phyloP scores from a whole-genome alignment of 306 rosid genomes.

The Inga oerstediana region DNA sequence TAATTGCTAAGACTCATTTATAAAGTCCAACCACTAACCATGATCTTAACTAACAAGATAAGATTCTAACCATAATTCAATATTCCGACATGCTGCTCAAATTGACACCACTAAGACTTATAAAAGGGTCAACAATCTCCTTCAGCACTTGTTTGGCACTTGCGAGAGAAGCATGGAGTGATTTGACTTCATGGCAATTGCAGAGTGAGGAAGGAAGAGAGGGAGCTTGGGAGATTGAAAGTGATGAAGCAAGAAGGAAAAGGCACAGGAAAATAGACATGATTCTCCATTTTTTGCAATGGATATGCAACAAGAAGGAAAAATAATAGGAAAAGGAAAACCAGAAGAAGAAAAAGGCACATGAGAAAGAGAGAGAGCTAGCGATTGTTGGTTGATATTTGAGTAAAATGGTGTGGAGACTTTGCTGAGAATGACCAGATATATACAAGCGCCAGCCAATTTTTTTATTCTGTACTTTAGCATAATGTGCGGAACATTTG shows the following conservation, averaged over 20 bases:
- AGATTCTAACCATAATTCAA: too few relatives aligned
- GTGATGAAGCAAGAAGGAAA: slow-evolving; percentile 28
- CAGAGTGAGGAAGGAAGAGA: slow-evolving; percentile 29
- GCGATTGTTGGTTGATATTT: not conserved
- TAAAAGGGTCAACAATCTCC: slow-evolving; percentile 17
- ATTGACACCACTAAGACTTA: too few relatives aligned
- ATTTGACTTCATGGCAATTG: not conserved
- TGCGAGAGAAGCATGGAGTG: not conserved
- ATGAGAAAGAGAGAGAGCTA: not conserved
- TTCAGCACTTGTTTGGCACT: slow-evolving; percentile 32
- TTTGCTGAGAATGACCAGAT: slow-evolving; percentile 5
- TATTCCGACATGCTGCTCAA: too few relatives aligned
- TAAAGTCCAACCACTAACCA: too few relatives aligned
- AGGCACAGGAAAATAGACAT: not conserved
- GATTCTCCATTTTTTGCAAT: not conserved
- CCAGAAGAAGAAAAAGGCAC: too few relatives aligned
- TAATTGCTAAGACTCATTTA: too few relatives aligned
- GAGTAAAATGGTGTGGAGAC: not conserved
- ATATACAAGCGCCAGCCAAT: not conserved
- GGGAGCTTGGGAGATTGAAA: slow-evolving; percentile 15
- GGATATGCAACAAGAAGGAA: not conserved
- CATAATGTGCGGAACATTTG: not conserved
- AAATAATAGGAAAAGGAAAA: too few relatives aligned
- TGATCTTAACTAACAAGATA: too few relatives aligned
- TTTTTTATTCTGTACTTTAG: not conserved